A percentile compares a stretch with the other conserved stretches of the same genome.
phyloP scores from a whole-genome alignment of 495 filamentous ascomycete genomes.

The Bryoglossum gracile region DNA sequence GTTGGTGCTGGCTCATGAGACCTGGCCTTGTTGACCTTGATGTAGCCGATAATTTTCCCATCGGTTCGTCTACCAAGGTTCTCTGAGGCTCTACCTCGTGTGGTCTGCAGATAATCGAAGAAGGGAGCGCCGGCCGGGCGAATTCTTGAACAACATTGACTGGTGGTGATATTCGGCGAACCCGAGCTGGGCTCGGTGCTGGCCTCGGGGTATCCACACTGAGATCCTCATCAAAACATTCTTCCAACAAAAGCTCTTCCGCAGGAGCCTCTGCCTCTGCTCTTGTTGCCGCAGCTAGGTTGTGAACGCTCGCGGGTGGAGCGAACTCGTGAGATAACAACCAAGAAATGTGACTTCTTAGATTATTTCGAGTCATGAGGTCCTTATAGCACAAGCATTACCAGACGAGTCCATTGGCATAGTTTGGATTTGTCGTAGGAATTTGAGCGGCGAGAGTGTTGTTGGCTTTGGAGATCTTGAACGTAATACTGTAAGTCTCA shows the following conservation, averaged over 20 bases:
- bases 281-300: not conserved
- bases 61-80: constrained; percentile 28
- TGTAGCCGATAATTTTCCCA: constrained; percentile 50
- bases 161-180: constrained; percentile 8
- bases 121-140: constrained; percentile 16
- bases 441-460: not conserved
- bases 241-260: constrained; percentile 13
- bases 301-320: constrained; percentile 16
- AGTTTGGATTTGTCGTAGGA: not conserved
- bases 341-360: constrained; percentile 52
- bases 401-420: constrained; percentile 19
- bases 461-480: not conserved
- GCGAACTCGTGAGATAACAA: constrained; percentile 41
- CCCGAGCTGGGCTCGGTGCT: constrained; percentile 1
- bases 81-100: constrained; percentile 5
- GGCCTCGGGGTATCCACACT: not conserved
- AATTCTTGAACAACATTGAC: constrained; percentile 20
- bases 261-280: not conserved
- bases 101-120: constrained; percentile 11
- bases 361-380: constrained; percentile 61
- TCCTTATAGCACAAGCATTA: constrained; percentile 5
- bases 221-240: constrained; percentile 3
- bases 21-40: constrained; percentile 28
- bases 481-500: not conserved
- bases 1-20: constrained; percentile 20